Evolutionary conservation across 768 basidiomycete species (phyloP), one percentile per base, ranked within the genome.

Genomic region (Hirschioporus abietinus): DNA sequence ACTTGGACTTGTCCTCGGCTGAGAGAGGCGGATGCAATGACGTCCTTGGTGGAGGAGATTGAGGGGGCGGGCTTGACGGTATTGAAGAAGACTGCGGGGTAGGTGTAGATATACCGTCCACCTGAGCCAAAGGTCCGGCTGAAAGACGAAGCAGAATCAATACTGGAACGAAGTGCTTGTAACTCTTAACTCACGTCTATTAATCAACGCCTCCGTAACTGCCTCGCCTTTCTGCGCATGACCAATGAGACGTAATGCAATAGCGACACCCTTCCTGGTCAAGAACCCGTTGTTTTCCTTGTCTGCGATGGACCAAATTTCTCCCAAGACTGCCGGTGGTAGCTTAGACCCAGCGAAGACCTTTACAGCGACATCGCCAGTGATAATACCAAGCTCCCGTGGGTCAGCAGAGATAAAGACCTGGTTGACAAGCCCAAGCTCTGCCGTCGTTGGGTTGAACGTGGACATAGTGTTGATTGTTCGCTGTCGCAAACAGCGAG

Each of bases 231-330:
- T 89, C 81, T 99, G 97, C 1, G 95, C 92, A 83, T 92, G 92
- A 4, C 92, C 95, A 68, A 99, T 94, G 63, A 99, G 82, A 66
- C 97, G 84, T n/a, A 96, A 82, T 27, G 93, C 95, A 68, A 91
- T 82, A 20, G 93, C 88, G 71, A 95, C 92, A 59, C 92, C 92
- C 74, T 93, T 95, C 70, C 86, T 88, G 12, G 94, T 89, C 65
- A 99, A 85, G 79, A 89, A 95, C 1, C 97, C 97, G 68, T 92
- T 92, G 81, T 98, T 96, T 35, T 95, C 89, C 65, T 91, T 88
- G 80, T 99, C 97, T 63, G 95, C 89, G 67, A 99, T 79, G 67
- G 81, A 85, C 96, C 97, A 99, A 69, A 99, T 90, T 79, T 97
- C 93, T 60, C 96, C 93, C 68, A 99, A 87, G 36, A 84, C 83